Evolutionary conservation across 2,329 filamentous ascomycete species (phyloP).

Genomic region (Colletotrichum cereale): DNA sequence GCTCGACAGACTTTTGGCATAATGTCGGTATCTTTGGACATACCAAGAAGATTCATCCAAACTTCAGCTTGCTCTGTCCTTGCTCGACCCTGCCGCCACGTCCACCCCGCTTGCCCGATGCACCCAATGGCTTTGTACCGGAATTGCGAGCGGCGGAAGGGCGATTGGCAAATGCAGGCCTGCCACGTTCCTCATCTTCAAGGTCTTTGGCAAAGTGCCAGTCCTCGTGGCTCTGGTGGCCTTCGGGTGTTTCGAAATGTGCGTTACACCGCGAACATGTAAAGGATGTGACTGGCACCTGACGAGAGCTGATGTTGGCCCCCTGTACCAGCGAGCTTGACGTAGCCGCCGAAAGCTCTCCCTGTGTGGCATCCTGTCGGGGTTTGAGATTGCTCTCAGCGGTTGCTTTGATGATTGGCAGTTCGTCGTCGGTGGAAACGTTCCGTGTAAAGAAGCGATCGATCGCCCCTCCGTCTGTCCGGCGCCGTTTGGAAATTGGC

Average conservation of each 20-base stretch:
- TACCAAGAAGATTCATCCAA: conserved; percentile 59
- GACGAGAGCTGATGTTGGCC: not conserved
- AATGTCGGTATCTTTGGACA: not conserved
- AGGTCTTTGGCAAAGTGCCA: conserved; percentile 96
- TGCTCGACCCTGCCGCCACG: conserved; percentile 60
- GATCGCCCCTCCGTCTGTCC: conserved; percentile 63
- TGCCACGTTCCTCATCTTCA: conserved; percentile 72
- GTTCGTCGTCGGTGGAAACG: conserved; percentile 47
- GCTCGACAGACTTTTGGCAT: conserved; percentile 35
- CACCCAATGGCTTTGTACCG: conserved; percentile 48
- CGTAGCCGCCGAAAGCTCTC: conserved; percentile 1
- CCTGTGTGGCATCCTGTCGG: conserved; percentile 40
- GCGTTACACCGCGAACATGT: conserved; percentile 76
- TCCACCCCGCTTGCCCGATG: conserved; percentile 54
- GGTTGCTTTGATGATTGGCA: conserved; percentile 42
- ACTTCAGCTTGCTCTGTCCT: conserved; percentile 71
- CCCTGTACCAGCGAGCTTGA: not conserved
- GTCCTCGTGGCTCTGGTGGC: conserved; percentile 83
- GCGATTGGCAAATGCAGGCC: conserved; percentile 57
- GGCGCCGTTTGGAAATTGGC: conserved; percentile 56
- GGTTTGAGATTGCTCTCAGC: conserved; percentile 14
- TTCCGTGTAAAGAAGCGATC: conserved; percentile 68
- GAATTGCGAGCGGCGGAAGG: conserved; percentile 49
- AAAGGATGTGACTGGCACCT: conserved; percentile 54
- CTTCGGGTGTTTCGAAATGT: conserved; percentile 67